phyloP scores from a whole-genome alignment of 2,329 filamentous ascomycete species.

The Xylariaceae sp. region DNA sequence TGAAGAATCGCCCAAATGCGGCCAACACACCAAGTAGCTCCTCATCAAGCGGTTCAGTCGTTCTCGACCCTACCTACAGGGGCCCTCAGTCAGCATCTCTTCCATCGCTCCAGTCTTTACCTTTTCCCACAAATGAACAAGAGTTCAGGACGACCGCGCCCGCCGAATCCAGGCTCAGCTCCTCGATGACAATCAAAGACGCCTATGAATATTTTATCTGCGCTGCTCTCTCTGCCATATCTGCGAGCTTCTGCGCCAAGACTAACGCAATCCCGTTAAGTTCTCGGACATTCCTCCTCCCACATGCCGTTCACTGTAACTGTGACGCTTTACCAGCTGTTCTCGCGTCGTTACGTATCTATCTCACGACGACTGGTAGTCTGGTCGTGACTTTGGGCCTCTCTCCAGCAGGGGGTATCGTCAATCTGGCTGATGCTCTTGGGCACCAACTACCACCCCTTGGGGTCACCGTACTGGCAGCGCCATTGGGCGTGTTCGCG shows the following conservation, averaged over 20 bases:
- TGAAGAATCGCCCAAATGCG: slow-evolving; percentile 48
- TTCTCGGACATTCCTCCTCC: slow-evolving; percentile 54
- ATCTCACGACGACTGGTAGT: slow-evolving; percentile 59
- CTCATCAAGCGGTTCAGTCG: slow-evolving; percentile 44
- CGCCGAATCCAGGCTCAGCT: slow-evolving; percentile 40
- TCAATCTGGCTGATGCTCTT: slow-evolving; percentile 48
- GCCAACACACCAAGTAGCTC: slow-evolving; percentile 52
- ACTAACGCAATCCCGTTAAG: slow-evolving; percentile 56
- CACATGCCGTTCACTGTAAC: slow-evolving; percentile 37
- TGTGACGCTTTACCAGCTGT: slow-evolving; percentile 38
- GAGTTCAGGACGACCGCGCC: slow-evolving; percentile 37
- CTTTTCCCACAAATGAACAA: slow-evolving; percentile 26
- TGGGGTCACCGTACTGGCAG: slow-evolving; percentile 53
- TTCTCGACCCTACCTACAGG: slow-evolving; percentile 42
- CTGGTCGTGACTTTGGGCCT: slow-evolving; percentile 55
- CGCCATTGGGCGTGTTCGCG: slow-evolving; percentile 56
- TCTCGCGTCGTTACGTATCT: slow-evolving; percentile 55
- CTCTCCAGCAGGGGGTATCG: slow-evolving; percentile 50
- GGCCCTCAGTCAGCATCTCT: slow-evolving; percentile 35
- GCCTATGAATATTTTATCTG: slow-evolving; percentile 58
- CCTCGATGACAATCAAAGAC: slow-evolving; percentile 44
- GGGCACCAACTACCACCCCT: slow-evolving; percentile 44
- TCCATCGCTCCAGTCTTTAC: slow-evolving; percentile 32
- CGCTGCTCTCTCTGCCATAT: slow-evolving; percentile 55
- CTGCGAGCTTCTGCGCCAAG: slow-evolving; percentile 51